Evolutionary conservation across 306 rosid genomes (phyloP), one percentile per base, ranked within the genome.

Genomic region (Senna siamea): DNA sequence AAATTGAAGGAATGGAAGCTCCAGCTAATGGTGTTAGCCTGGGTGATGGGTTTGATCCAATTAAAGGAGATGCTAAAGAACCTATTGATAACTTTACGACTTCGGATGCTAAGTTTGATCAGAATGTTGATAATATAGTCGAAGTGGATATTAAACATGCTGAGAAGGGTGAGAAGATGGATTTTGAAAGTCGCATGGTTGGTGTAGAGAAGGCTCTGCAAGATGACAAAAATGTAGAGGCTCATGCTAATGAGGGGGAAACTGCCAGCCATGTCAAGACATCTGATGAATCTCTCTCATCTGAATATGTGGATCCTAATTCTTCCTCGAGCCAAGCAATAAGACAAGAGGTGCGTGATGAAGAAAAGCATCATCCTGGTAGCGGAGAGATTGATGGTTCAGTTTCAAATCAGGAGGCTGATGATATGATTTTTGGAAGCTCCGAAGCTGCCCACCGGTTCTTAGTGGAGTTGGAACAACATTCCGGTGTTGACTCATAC

Each of bases 391-490:
- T 67, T 60, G 88, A 78, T 62, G 89, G 80, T 74, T 82, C 80
- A 0, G 44, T 66, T 57, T 82, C 86, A 7, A 93, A 91, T 57
- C 86, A 9, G 73, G 87, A 79, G 61, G 92, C 65, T 74, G 99
- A 88, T 28, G 91, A 76, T 55, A 76, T 80, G 81, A 64, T 85
- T 19, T 87, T 82, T 83, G 96, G 90, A 52, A 85, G 91, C 68
- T 83, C 89, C 44, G 98, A 86, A 76, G 89, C 89, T 63, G 90
- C 92, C 26, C 77, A 77, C 60, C 80, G 79, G 64, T 88, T 84
- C 78, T 32, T 87, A 86, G 89, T 89, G 88, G 93, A 88, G 69
- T 59, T 87, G 91, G 96, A 85, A 58, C 81, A 70, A 61, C 88
- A 74, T 44, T 80, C 89, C 0, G 87, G 88, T 35, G 82, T 67